phyloP scores from a whole-genome alignment of 2,329 filamentous ascomycete species.

The Fusarium oxysporum region DNA sequence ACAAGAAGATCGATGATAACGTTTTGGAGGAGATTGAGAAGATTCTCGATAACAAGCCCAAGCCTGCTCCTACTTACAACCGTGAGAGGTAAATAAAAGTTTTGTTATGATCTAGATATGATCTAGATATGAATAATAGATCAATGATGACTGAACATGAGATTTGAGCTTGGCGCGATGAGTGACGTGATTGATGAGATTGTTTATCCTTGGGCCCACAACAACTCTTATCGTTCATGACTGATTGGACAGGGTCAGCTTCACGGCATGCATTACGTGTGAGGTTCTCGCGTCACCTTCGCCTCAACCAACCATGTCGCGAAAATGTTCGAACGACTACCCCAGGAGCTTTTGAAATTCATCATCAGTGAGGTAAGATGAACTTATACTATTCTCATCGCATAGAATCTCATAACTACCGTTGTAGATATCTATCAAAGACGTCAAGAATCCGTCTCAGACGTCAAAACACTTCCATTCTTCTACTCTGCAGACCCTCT shows the following conservation, averaged over 20 bases:
- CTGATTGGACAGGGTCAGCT: neutral
- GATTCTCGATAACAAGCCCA: constrained; percentile 41
- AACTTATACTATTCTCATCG: neutral
- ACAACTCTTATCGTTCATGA: neutral
- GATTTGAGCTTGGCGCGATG: neutral
- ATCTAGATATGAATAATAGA: constrained; percentile 8
- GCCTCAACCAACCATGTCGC: neutral
- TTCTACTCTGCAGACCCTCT: neutral
- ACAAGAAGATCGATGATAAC: constrained; percentile 37
- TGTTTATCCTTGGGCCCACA: neutral
- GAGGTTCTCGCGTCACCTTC: neutral
- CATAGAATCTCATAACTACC: neutral
- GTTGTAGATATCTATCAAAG: neutral
- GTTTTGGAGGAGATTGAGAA: constrained; percentile 42
- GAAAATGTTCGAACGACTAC: neutral
- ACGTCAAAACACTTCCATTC: neutral
- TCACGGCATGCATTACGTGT: neutral
- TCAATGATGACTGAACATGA: neutral
- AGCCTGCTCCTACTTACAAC: constrained; percentile 18
- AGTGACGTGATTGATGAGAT: neutral
- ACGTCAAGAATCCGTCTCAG: neutral
- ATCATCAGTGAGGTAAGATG: neutral
- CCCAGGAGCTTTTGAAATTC: neutral
- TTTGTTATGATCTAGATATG: neutral
- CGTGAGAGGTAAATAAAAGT: constrained; percentile 33